These are phyloP conservation scores for Metschnikowia proteae DNA, from an alignment of 805 yeast genomes.

Conservation along the genomic window DNA sequence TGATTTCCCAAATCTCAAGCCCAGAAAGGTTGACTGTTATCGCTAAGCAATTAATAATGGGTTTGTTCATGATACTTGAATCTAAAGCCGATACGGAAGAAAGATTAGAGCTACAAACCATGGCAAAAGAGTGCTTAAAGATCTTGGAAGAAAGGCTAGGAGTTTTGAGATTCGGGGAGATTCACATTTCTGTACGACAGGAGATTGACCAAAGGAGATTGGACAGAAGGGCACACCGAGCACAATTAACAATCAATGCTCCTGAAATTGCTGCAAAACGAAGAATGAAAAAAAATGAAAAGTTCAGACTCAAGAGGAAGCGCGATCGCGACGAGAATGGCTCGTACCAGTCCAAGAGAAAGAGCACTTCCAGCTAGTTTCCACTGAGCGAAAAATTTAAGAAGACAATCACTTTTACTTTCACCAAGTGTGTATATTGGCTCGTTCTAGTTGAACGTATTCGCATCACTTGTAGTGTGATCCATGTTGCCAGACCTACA, in stretches of 20 bases:
- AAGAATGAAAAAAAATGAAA: slow-evolving; percentile 71
- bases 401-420: too few relatives aligned
- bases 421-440: not conserved
- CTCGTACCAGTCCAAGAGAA: slow-evolving; percentile 62
- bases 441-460: too few relatives aligned
- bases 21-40: slow-evolving; percentile 38
- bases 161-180: slow-evolving; percentile 58
- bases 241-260: slow-evolving; percentile 68
- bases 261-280: slow-evolving; percentile 82
- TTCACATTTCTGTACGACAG: slow-evolving; percentile 62
- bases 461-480: too few relatives aligned
- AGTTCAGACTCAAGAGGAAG: slow-evolving; percentile 73
- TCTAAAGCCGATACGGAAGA: slow-evolving; percentile 45
- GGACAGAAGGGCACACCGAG: slow-evolving; percentile 72
- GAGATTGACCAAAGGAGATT: slow-evolving; percentile 58
- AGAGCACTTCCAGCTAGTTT: slow-evolving; percentile 19
- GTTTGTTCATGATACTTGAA: slow-evolving; percentile 50
- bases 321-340: slow-evolving; percentile 75
- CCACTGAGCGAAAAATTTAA: too few relatives aligned
- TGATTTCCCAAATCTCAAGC: slow-evolving; percentile 50
- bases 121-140: slow-evolving; percentile 64
- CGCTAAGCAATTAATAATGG: slow-evolving; percentile 50
- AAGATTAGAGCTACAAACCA: slow-evolving; percentile 47
- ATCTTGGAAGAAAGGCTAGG: slow-evolving; percentile 69
- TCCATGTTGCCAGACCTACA: not conserved